Base-by-base conservation (phyloP, 2,329 filamentous ascomycete genomes). In the Cercospora sp. region DNA sequence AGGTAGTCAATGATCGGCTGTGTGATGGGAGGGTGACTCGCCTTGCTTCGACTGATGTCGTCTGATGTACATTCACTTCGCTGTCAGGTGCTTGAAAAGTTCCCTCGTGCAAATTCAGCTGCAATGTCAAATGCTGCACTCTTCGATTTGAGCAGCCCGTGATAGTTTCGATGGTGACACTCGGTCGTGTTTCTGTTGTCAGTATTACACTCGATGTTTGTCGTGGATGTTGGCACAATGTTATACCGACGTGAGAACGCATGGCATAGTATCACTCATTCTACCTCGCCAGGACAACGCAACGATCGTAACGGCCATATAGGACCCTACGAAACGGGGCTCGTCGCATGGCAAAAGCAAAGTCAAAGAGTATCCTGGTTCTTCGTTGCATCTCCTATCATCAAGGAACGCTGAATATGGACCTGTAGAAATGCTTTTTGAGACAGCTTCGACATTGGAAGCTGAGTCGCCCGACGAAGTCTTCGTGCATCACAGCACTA, bases 251-350 rank as follows among this genome's bases (percentile, higher is more conserved):
- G 9, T 4, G 28, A 31, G 23, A 3, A n/a, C 2, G 23, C 3
- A 57, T 30, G 28, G 31, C 5, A 7, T 3, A 33, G 5, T 6
- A 59, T 13, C 26, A 12, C 12, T 23, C 1, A 18, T 36, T 2
- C 31, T 16, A 33, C 55, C 31, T 59, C 55, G 28, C 30, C 55
- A 23, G 55, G 55, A 59, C 55, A 59, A 59, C 55, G 28, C 55
- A 59, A 59, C 55, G 55, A 23, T 8, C 12, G 1, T 9, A 33
- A 59, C 28, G 31, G 55, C 31, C 55, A 59, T 23, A 18, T 26
- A n/a, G 18, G 28, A 13, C 23, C 16, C 6, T 5, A 10, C 5
- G 28, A 33, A 36, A 31, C 28, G 55, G 28, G 9, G 28, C 3
- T 33, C 9, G 20, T 8, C 55, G 16, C 9, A 20, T 58, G 18